phyloP scores from a whole-genome alignment of 352 stramenopile genomes.

The Discostella stelligera region DNA sequence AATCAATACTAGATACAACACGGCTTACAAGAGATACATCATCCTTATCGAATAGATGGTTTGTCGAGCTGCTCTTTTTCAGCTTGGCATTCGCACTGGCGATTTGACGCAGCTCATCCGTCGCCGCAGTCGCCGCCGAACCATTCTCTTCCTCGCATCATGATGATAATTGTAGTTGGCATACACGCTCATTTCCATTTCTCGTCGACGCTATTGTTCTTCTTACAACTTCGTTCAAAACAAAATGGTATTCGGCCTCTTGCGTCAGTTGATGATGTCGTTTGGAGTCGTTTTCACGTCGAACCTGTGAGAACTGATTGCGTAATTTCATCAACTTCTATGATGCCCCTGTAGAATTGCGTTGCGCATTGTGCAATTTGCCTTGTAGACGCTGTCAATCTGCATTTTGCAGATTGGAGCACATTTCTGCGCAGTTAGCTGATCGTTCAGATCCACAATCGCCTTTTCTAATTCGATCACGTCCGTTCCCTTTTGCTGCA shows the following conservation, averaged over 20 bases:
- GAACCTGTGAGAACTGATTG: constrained; percentile 32
- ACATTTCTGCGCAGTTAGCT: constrained; percentile 20
- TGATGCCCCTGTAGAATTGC: constrained; percentile 27
- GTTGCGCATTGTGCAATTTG: constrained; percentile 28
- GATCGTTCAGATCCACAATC: constrained; percentile 12
- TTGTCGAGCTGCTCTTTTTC: neutral
- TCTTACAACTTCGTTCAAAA: constrained; percentile 12
- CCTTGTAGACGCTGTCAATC: constrained; percentile 35
- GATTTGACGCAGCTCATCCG: constrained; percentile 10
- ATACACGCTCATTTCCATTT: neutral
- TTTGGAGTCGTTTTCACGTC: constrained; percentile 10
- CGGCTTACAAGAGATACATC: neutral
- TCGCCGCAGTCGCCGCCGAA: neutral
- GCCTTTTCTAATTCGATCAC: constrained; percentile 17
- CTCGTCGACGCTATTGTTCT: neutral
- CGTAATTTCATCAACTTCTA: constrained; percentile 31
- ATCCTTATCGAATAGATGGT: neutral
- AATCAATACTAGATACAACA: neutral
- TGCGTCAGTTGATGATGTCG: neutral
- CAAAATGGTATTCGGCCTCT: neutral
- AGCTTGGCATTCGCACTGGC: constrained; percentile 17
- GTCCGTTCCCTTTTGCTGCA: constrained; percentile 17
- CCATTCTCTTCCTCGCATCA: neutral
- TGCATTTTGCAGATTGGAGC: constrained; percentile 12
- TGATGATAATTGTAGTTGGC: neutral